Evolutionary conservation across 306 rosid species (phyloP), one percentile per base, ranked within the genome.

Genomic region (Castanopsis chinensis): DNA sequence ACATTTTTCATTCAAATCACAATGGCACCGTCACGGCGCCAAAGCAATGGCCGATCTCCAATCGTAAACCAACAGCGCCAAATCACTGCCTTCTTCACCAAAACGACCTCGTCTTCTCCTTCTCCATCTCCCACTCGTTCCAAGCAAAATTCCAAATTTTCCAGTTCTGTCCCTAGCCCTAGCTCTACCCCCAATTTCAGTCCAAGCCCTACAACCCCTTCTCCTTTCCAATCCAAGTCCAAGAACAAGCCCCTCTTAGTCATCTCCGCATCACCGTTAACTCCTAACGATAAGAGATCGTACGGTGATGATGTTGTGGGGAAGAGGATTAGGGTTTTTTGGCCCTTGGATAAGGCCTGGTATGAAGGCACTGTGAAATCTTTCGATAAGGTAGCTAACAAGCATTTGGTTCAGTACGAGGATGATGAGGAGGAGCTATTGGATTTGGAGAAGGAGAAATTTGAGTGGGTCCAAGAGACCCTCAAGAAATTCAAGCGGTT

Each of bases 31-130:
- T 86, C 94, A 0, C 90, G 92, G 51, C 92, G 91, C 19, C 91
- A 85, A 52, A 89, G 54, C 88, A 92, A 88, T 27, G 99, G 99
- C 63, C 86, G 95, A 28, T 92, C 99, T 15, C 92, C 97, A 0
- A 83, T 92, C 69, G 86, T 90, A 12, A 93, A 90, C 77, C 98
- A 74, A 73, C 97, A 95, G 79, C 87, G 96, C 76, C 94, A 91
- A 80, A 92, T 95, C 84, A 95, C 97, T 82, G 80, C 97, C 18
- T 95, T 95, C 89, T 95, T 95, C 86, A n/a, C 94, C 53, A 92
- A 85, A 84, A 52, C 90, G 35, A 3, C 87, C n/a, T 74, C 90
- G 4, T 41, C 78, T 21, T 64, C 82, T 25, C 55, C 59, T 11
- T 37, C 51, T 30, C 72, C 72, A 12, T 68, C 83, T 58, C 71